phyloP scores from a whole-genome alignment of 2,329 filamentous ascomycete genomes.

The Diaporthe batatas region DNA sequence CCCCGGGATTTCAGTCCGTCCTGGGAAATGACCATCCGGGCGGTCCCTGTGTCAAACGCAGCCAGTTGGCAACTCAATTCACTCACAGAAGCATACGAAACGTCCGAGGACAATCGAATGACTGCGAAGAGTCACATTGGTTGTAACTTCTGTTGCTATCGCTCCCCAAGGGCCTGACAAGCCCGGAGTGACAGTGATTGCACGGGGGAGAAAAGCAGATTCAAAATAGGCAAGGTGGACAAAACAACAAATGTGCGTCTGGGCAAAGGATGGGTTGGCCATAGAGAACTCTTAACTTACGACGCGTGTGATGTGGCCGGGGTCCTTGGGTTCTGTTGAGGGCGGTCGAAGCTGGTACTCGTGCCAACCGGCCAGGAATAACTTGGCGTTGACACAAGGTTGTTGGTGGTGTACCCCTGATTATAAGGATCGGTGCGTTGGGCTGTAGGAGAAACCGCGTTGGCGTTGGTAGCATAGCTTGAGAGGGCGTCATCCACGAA shows the following conservation, averaged over 20 bases:
- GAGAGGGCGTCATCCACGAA: neutral
- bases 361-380: neutral
- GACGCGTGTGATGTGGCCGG: neutral
- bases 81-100: neutral
- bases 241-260: neutral
- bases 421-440: neutral
- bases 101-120: neutral
- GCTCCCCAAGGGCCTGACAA: neutral
- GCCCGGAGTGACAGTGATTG: neutral
- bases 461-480: neutral
- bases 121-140: neutral
- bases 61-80: neutral
- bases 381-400: neutral
- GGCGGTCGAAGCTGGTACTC: neutral
- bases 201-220: neutral
- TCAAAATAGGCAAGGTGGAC: neutral
- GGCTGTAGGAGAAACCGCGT: neutral
- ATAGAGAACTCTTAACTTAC: neutral
- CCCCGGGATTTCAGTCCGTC: neutral
- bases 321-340: neutral
- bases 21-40: neutral
- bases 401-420: neutral
- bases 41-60: neutral
- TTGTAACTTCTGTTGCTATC: neutral
- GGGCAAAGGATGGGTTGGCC: neutral